Percentiles rank a stretch among this genome's conserved stretches.
These are phyloP conservation scores for Ceratocystis variospora DNA, from an alignment of 2,329 filamentous ascomycete genomes.

Conservation along the genomic window DNA sequence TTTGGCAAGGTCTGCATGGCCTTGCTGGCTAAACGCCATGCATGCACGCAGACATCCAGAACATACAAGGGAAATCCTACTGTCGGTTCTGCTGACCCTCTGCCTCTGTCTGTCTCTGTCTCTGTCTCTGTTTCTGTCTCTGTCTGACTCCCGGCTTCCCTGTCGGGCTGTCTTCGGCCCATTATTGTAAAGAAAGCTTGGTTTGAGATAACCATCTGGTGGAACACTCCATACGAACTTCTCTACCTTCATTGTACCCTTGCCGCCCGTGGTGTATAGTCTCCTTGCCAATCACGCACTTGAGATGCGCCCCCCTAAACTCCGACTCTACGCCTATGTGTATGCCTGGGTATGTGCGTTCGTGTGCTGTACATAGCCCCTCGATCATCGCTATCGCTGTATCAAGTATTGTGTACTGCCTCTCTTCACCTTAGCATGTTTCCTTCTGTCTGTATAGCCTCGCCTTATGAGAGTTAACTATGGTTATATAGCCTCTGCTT, in stretches of 20 bases:
- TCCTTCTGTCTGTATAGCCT: background rate
- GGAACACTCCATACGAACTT: background rate
- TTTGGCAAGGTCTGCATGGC: background rate
- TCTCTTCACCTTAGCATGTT: background rate
- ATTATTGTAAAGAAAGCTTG: conserved; percentile 8
- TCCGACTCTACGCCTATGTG: background rate
- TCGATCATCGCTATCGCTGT: background rate
- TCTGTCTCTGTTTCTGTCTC: background rate
- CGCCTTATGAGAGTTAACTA: background rate
- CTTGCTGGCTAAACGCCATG: background rate
- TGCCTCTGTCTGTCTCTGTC: background rate
- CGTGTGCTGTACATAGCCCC: background rate
- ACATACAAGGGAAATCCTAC: background rate
- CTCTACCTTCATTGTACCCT: background rate
- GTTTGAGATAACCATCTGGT: background rate
- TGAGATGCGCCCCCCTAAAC: background rate
- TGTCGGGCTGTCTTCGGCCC: background rate
- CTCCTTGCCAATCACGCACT: background rate
- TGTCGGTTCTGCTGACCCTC: background rate
- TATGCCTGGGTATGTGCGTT: background rate
- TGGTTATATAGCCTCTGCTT: background rate
- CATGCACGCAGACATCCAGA: background rate
- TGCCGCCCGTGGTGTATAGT: background rate
- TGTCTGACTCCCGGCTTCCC: background rate
- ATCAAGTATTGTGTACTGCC: background rate